Percentiles rank a stretch among this genome's conserved stretches.
phyloP scores from a whole-genome alignment of 1,139 yeast species.

The Kodamaea suecica region DNA sequence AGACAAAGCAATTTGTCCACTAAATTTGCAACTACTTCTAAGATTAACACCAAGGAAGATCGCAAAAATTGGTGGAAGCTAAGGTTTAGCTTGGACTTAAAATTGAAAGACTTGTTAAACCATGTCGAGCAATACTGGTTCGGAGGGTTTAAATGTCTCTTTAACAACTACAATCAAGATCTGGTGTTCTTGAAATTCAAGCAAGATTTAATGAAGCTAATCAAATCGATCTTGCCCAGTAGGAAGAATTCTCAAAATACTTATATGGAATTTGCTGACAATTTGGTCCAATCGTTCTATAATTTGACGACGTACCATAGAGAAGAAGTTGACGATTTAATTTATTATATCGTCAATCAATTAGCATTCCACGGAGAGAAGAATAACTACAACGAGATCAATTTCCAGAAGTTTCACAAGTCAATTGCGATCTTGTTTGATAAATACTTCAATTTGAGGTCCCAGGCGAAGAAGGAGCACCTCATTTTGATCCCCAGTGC shows the following conservation, averaged over 20 bases:
- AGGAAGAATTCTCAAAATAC: constrained; percentile 20
- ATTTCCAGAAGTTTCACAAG: constrained; percentile 50
- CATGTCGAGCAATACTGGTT: constrained; percentile 69
- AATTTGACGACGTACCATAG: constrained; percentile 36
- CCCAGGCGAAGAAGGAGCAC: constrained; percentile 37
- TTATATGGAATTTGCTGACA: constrained; percentile 44
- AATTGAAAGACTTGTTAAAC: constrained; percentile 51
- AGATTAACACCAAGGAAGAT: constrained; percentile 55
- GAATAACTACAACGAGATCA: constrained; percentile 63
- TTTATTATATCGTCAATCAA: constrained; percentile 59
- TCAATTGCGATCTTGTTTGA: constrained; percentile 30
- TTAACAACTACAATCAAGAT: constrained; percentile 29
- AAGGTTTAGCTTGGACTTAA: constrained; percentile 59
- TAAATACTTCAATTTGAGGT: constrained; percentile 30
- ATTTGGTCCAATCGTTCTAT: constrained; percentile 51
- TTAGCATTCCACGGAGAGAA: constrained; percentile 61
- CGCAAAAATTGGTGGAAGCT: constrained; percentile 76
- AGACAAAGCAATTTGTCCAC: constrained; percentile 61
- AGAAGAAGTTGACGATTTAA: constrained; percentile 56
- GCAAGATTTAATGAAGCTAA: constrained; percentile 32
- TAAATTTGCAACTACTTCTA: constrained; percentile 45
- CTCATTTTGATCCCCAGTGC: constrained; percentile 67
- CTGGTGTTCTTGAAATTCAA: constrained; percentile 35
- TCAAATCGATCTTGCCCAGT: constrained; percentile 34
- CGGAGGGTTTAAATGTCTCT: constrained; percentile 74